A percentile compares a stretch with the other conserved stretches of the same genome.
Conservation (phyloP, 2,329 filamentous ascomycete genomes). For the Exophiala alcalophila region DNA sequence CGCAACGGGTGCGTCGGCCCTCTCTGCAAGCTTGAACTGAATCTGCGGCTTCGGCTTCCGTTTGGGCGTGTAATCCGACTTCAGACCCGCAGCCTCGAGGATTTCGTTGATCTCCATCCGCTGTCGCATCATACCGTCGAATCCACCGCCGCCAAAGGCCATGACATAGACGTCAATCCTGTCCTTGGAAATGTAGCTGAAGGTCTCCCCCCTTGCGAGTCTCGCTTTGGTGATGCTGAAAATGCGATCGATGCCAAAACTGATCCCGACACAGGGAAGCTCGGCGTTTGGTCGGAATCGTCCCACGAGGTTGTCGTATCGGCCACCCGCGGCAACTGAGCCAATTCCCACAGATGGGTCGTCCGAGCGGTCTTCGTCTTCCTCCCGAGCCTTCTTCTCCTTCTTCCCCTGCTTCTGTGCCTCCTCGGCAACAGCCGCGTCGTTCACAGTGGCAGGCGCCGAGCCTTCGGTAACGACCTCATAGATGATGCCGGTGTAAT, state of each 20-base stretch:
- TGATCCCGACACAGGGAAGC: slow-evolving; percentile 87
- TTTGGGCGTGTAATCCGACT: slow-evolving; percentile 88
- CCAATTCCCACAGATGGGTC: slow-evolving; percentile 82
- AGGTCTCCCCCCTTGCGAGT: slow-evolving; percentile 60
- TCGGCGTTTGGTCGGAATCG: slow-evolving; percentile 86
- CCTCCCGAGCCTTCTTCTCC: slow-evolving; percentile 53
- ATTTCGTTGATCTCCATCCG: slow-evolving; percentile 74
- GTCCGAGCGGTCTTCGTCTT: slow-evolving; percentile 68
- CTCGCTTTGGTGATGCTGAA: slow-evolving; percentile 85
- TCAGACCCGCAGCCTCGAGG: slow-evolving; percentile 85
- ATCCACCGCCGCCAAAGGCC: slow-evolving; percentile 86
- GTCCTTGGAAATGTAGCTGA: slow-evolving; percentile 34
- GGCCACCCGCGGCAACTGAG: slow-evolving; percentile 82
- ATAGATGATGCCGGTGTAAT: slow-evolving; percentile 88
- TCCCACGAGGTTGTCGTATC: slow-evolving; percentile 89
- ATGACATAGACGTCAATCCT: slow-evolving; percentile 86
- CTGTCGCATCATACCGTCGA: slow-evolving; percentile 75
- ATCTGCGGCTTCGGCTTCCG: slow-evolving; percentile 72
- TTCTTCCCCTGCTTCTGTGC: slow-evolving; percentile 52
- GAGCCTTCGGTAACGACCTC: slow-evolving; percentile 83
- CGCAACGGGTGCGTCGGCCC: slow-evolving; percentile 74
- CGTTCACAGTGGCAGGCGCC: slow-evolving; percentile 48
- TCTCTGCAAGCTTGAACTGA: slow-evolving; percentile 89
- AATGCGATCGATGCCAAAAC: slow-evolving; percentile 92
- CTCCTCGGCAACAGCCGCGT: slow-evolving; percentile 40